A percentile compares a stretch with the other conserved stretches of the same genome.
phyloP scores from a whole-genome alignment of 345 rosid genomes.

The Eucalyptus dawsonii region DNA sequence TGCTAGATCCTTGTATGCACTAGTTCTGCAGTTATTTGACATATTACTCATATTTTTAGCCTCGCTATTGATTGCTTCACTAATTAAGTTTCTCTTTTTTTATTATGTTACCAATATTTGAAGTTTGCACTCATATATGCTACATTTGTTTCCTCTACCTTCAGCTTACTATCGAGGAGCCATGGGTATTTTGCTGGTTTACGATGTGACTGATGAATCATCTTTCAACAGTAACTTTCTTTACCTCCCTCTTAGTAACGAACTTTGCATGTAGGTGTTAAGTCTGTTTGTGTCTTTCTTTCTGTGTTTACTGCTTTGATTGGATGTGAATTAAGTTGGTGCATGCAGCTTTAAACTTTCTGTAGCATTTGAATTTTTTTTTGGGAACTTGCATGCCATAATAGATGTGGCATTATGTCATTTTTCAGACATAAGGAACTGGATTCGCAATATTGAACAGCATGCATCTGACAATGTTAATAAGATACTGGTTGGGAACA shows the following conservation, averaged over 20 bases:
- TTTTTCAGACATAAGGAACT: conserved; percentile 84
- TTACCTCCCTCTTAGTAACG: background rate
- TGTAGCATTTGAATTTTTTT: background rate
- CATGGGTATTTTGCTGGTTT: conserved; percentile 86
- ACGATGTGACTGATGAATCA: conserved; percentile 89
- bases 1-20: background rate
- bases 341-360: background rate
- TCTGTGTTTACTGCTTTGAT: background rate
- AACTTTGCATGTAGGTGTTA: background rate
- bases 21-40: background rate
- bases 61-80: background rate
- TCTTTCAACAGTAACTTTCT: conserved; percentile 67
- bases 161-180: conserved; percentile 95
- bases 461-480: conserved; percentile 98
- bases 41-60: background rate
- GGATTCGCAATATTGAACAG: conserved; percentile 99
- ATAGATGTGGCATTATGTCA: conserved; percentile 1
- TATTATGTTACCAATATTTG: background rate
- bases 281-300: background rate
- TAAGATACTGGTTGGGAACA: conserved; percentile 96
- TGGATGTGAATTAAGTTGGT: background rate
- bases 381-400: background rate
- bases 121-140: background rate
- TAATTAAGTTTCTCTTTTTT: background rate
- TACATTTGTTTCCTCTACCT: background rate